Evolutionary conservation across 192 early-diverging fungal genomes (phyloP).

Genomic region (Rhizophagus clarus): DNA sequence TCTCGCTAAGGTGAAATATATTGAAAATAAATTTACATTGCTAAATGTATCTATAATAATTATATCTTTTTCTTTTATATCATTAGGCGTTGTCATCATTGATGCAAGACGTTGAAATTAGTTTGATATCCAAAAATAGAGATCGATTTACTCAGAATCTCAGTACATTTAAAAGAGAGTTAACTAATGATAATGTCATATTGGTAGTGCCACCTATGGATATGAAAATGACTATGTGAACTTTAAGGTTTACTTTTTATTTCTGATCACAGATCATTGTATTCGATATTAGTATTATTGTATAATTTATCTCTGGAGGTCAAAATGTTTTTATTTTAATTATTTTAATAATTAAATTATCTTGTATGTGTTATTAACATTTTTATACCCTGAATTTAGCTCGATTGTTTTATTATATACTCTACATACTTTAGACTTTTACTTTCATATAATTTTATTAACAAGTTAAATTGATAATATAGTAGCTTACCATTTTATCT

Average conservation of each 20-base stretch:
- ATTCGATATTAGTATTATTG: neutral
- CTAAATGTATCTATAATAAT: neutral
- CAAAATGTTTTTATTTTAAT: neutral
- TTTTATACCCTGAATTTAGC: neutral
- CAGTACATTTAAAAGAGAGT: constrained; percentile 50
- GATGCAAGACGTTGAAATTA: constrained; percentile 65
- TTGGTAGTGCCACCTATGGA: constrained; percentile 25
- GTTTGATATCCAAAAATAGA: constrained; percentile 52
- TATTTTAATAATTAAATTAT: neutral
- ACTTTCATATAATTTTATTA: too few species aligned
- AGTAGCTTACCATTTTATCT: neutral
- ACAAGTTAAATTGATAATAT: neutral
- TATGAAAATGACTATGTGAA: constrained; percentile 26
- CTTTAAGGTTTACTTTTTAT: neutral
- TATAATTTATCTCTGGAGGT: neutral
- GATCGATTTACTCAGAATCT: constrained; percentile 74
- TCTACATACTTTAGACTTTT: too few species aligned
- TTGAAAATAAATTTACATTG: neutral
- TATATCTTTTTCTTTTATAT: constrained; percentile 4
- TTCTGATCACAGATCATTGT: neutral
- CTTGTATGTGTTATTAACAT: neutral
- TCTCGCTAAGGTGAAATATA: constrained; percentile 38
- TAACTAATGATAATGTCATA: constrained; percentile 31
- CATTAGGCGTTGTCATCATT: constrained; percentile 50
- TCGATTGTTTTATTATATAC: too few species aligned